Conservation (phyloP, 768 basidiomycete genomes). For the Suillus subaureus region DNA sequence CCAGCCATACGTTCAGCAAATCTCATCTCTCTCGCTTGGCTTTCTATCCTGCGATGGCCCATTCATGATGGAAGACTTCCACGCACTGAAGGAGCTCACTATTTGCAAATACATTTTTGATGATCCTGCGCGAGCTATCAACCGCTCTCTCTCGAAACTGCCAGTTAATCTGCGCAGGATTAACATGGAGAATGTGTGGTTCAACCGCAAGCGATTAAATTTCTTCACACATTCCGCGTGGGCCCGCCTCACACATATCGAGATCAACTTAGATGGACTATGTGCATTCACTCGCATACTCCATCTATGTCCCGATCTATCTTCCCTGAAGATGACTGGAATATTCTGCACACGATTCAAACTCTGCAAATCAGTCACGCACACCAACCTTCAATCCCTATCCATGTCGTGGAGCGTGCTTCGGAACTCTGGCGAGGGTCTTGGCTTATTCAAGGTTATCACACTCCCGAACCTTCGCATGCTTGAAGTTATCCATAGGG, state of each 20-base stretch:
- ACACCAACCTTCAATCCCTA: not conserved
- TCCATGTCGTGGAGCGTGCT: not conserved
- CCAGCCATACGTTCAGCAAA: conserved; percentile 20
- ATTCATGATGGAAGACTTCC: conserved; percentile 3
- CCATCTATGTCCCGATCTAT: not conserved
- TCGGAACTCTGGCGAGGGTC: not conserved
- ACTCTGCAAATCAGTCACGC: not conserved
- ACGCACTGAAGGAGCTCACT: conserved; percentile 23
- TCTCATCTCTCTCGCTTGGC: conserved; percentile 3
- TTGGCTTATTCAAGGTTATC: conserved; percentile 14
- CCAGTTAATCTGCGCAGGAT: conserved; percentile 7
- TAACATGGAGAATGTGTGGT: rapidly evolving
- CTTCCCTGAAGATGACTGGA: not conserved
- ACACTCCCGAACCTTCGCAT: conserved; percentile 17
- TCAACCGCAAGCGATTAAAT: no score
- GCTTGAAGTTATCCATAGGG: conserved; percentile 12
- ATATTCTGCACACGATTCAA: not conserved
- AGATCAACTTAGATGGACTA: conserved; percentile 3
- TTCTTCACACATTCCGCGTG: not conserved
- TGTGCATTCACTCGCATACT: conserved; percentile 6
- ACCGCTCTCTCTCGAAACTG: conserved; percentile 2
- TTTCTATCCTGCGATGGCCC: not conserved
- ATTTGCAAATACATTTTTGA: not conserved
- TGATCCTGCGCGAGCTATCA: not conserved
- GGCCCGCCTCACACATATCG: conserved; percentile 17